These are phyloP conservation scores for Adansonia gregorii DNA, from an alignment of 441 rosid species.

Conservation along the genomic window DNA sequence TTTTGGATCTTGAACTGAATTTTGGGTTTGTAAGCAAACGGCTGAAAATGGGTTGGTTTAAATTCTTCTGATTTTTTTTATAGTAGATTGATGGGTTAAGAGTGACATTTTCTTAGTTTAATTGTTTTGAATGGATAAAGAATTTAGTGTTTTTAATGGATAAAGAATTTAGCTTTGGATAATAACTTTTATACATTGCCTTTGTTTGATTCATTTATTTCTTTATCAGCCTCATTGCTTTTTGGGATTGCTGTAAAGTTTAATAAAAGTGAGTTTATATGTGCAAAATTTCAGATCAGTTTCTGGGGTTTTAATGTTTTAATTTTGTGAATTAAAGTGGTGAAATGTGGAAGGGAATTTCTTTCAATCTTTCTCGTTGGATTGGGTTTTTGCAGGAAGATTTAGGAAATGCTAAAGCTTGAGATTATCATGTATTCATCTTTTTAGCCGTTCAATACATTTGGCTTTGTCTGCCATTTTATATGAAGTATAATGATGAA, in stretches of 20 bases:
- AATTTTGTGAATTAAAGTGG: constrained; percentile 11
- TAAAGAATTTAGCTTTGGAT: constrained; percentile 25
- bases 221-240: constrained; percentile 16
- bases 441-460: background rate
- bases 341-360: constrained; percentile 12
- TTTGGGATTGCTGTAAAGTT: background rate
- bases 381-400: background rate
- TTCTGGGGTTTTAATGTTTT: constrained; percentile 23
- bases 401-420: constrained; percentile 7
- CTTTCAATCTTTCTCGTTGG: constrained; percentile 18
- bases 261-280: background rate
- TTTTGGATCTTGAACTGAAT: constrained; percentile 24
- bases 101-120: background rate
- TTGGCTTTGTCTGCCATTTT: background rate
- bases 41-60: constrained; percentile 20
- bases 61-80: background rate
- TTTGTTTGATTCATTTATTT: constrained; percentile 4
- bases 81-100: background rate
- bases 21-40: constrained; percentile 5
- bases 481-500: constrained; percentile 10
- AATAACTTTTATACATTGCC: constrained; percentile 8
- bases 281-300: background rate
- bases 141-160: constrained; percentile 14
- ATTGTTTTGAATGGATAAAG: background rate
- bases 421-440: background rate